Percentiles rank a stretch among this genome's conserved stretches.
Conservation (phyloP, 2,329 filamentous ascomycete genomes). For the Exophiala alcalophila region DNA sequence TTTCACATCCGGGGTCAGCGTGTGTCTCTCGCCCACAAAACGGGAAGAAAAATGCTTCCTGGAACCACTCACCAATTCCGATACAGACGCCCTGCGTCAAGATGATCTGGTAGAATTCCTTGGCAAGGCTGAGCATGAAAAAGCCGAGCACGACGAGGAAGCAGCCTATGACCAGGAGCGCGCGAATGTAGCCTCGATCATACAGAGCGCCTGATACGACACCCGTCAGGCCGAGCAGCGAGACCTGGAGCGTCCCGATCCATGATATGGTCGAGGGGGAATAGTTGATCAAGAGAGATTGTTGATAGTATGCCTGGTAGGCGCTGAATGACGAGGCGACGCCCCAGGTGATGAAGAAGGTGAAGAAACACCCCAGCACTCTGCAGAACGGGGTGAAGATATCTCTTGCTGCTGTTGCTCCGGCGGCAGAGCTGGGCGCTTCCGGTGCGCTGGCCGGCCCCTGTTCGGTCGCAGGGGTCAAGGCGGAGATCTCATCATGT, state of each 20-base stretch:
- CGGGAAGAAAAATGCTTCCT: slow-evolving; percentile 34
- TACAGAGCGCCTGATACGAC: slow-evolving; percentile 42
- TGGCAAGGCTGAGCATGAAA: slow-evolving; percentile 44
- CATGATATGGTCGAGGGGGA: slow-evolving; percentile 45
- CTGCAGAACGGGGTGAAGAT: slow-evolving; percentile 70
- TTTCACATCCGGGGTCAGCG: neutral
- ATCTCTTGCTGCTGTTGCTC: neutral
- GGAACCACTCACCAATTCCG: slow-evolving; percentile 48
- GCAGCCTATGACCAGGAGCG: slow-evolving; percentile 24
- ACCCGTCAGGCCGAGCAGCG: slow-evolving; percentile 43
- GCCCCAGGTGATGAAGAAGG: slow-evolving; percentile 36
- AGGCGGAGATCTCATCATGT: slow-evolving; percentile 3
- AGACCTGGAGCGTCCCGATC: slow-evolving; percentile 51
- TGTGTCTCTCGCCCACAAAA: too few species aligned
- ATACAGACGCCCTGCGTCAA: slow-evolving; percentile 54
- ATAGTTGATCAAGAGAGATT: slow-evolving; percentile 31
- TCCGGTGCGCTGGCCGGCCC: too few species aligned
- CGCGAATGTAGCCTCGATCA: slow-evolving; percentile 44
- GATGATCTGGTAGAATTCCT: slow-evolving; percentile 53
- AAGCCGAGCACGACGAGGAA: slow-evolving; percentile 31
- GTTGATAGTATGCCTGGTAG: slow-evolving; percentile 32
- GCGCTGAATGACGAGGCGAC: slow-evolving; percentile 30
- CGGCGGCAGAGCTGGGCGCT: too few species aligned
- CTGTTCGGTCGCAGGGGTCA: slow-evolving; percentile 1
- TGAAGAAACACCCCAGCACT: slow-evolving; percentile 76